Conservation (phyloP, 73 alveolate species). For the Symbiodinium pilosum region DNA sequence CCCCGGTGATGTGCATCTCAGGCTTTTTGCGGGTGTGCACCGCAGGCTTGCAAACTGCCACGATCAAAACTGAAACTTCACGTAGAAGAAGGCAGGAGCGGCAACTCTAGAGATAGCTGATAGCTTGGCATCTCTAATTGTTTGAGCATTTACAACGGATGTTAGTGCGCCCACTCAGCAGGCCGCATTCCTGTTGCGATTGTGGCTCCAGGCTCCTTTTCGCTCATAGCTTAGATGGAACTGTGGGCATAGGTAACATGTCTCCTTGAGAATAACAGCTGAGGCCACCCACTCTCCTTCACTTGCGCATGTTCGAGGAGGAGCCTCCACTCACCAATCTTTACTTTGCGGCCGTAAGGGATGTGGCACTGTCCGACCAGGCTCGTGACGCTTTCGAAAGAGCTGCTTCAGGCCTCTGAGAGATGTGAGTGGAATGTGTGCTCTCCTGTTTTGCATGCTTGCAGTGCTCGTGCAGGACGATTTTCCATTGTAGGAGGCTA, state of each 20-base stretch:
- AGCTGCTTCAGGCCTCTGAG: neutral
- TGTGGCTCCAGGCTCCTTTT: slow-evolving; percentile 52
- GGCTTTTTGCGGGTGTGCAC: neutral
- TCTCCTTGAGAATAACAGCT: neutral
- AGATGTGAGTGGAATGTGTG: too few species aligned
- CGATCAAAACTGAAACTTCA: slow-evolving; percentile 4
- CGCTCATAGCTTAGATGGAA: neutral
- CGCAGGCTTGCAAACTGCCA: slow-evolving; percentile 19
- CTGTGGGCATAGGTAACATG: neutral
- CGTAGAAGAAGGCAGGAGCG: slow-evolving; percentile 23
- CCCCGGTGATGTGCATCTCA: too few species aligned
- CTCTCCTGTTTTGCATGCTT: too few species aligned
- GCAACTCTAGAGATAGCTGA: too few species aligned
- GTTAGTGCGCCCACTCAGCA: neutral
- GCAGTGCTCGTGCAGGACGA: neutral
- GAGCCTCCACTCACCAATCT: neutral
- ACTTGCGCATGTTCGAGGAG: slow-evolving; percentile 77
- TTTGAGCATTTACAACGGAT: neutral
- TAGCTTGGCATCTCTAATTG: neutral
- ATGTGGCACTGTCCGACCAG: neutral
- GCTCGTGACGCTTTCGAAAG: slow-evolving; percentile 74
- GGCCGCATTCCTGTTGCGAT: slow-evolving; percentile 64
- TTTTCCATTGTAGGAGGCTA: slow-evolving; percentile 50
- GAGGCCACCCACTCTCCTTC: slow-evolving; percentile 84
- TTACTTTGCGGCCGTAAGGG: neutral